Percentiles rank a stretch among this genome's conserved stretches.
phyloP scores from a whole-genome alignment of 2,329 filamentous ascomycete species.

The Penicillium brasilianum region DNA sequence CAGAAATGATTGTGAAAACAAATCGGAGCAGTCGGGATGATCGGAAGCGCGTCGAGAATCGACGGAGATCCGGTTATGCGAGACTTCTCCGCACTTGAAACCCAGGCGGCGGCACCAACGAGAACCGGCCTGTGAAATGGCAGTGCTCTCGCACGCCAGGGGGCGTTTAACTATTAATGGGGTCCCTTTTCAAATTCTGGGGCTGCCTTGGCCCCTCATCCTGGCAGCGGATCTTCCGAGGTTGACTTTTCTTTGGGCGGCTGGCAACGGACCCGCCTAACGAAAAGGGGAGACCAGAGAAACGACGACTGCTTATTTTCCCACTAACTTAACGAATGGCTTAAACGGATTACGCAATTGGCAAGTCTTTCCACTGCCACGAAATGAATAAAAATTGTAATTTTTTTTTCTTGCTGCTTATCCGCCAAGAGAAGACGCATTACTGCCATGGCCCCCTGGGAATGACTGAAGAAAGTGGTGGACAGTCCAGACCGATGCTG shows the following conservation, averaged over 20 bases:
- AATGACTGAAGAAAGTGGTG: conserved; percentile 19
- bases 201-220: conserved; percentile 29
- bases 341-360: conserved; percentile 24
- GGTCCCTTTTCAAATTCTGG: not conserved
- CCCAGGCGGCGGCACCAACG: conserved; percentile 3
- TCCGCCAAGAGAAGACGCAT: conserved; percentile 21
- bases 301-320: not conserved
- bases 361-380: not conserved
- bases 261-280: conserved; percentile 25
- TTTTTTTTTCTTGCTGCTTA: not conserved
- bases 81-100: conserved; percentile 15
- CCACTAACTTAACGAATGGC: not conserved
- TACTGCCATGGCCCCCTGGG: conserved; percentile 20
- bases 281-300: conserved; percentile 1
- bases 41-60: conserved; percentile 14
- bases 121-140: conserved; percentile 23
- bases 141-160: conserved; percentile 20
- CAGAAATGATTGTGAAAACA: conserved; percentile 16
- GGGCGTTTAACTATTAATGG: not conserved
- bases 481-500: conserved; percentile 13
- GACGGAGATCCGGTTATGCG: conserved; percentile 8
- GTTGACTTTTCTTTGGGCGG: conserved; percentile 31
- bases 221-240: conserved; percentile 42
- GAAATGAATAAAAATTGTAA: not conserved
- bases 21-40: conserved; percentile 26